These are phyloP conservation scores for Mycena rebaudengoi DNA, from an alignment of 768 basidiomycete genomes.

Conservation along the genomic window DNA sequence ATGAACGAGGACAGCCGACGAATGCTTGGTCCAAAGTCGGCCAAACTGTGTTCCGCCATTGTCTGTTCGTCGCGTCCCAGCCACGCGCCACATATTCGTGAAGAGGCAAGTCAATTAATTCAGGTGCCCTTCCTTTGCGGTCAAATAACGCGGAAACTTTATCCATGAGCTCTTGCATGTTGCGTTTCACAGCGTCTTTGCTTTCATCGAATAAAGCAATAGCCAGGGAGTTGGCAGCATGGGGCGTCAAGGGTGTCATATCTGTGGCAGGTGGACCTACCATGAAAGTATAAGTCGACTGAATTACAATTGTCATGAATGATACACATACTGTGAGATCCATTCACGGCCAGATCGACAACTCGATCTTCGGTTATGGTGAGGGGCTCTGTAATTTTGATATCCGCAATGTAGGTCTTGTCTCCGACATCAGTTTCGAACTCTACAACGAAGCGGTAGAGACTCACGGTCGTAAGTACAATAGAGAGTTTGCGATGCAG, in stretches of 20 bases:
- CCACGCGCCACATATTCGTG: conserved; percentile 7
- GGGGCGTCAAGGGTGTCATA: background rate
- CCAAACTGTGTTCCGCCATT: conserved; percentile 9
- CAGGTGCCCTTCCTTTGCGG: background rate
- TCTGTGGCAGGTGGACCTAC: background rate
- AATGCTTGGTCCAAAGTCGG: background rate
- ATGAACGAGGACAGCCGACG: too few relatives aligned
- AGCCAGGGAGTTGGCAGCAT: conserved; percentile 1
- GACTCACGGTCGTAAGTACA: conserved; percentile 5
- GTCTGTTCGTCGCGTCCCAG: conserved; percentile 4
- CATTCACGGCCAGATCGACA: background rate
- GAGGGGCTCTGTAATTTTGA: conserved; percentile 1
- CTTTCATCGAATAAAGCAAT: background rate
- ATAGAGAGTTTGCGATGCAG: too few relatives aligned
- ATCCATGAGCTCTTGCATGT: background rate
- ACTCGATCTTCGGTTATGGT: background rate
- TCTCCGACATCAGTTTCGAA: background rate
- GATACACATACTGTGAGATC: background rate
- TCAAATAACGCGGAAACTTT: background rate
- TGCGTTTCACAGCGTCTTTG: background rate
- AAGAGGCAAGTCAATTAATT: background rate
- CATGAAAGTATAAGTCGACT: background rate
- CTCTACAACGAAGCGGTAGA: background rate
- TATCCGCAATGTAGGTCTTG: conserved; percentile 9
- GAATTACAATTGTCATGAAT: background rate